phyloP scores from a whole-genome alignment of 1,284 basidiomycete genomes.

The Pseudozyma pruni region DNA sequence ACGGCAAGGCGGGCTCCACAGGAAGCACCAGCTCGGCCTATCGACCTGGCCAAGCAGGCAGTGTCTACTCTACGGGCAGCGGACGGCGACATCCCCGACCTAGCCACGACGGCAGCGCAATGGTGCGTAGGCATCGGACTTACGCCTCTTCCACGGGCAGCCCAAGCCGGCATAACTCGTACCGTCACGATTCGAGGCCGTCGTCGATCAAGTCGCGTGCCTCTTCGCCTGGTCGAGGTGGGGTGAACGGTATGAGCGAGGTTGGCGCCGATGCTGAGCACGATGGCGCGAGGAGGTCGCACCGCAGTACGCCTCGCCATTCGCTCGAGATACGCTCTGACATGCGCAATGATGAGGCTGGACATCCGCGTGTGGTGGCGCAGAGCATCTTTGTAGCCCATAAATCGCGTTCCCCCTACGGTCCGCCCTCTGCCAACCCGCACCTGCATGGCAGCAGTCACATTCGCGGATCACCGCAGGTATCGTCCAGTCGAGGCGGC shows the following conservation, averaged over 20 bases:
- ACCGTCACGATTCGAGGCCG: slow-evolving; percentile 37
- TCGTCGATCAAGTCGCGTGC: slow-evolving; percentile 43
- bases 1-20: slow-evolving; percentile 50
- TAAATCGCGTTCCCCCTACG: slow-evolving; percentile 56
- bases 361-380: slow-evolving; percentile 18
- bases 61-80: slow-evolving; percentile 49
- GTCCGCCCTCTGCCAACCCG: slow-evolving; percentile 61
- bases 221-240: slow-evolving; percentile 42
- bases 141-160: slow-evolving; percentile 46
- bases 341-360: slow-evolving; percentile 8
- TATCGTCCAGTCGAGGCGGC: background rate
- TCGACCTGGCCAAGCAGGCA: slow-evolving; percentile 28
- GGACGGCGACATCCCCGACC: slow-evolving; percentile 38
- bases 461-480: slow-evolving; percentile 15
- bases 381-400: slow-evolving; percentile 61
- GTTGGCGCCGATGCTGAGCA: slow-evolving; percentile 14
- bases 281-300: slow-evolving; percentile 16
- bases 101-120: slow-evolving; percentile 53
- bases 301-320: slow-evolving; percentile 40
- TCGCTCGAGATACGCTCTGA: slow-evolving; percentile 37
- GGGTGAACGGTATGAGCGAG: slow-evolving; percentile 24
- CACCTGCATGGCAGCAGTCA: slow-evolving; percentile 35
- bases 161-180: slow-evolving; percentile 41
- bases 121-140: slow-evolving; percentile 52
- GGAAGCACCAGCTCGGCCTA: slow-evolving; percentile 48